These are phyloP conservation scores for Aureobasidium pullulans DNA, from an alignment of 2,329 filamentous ascomycete species.

Conservation along the genomic window DNA sequence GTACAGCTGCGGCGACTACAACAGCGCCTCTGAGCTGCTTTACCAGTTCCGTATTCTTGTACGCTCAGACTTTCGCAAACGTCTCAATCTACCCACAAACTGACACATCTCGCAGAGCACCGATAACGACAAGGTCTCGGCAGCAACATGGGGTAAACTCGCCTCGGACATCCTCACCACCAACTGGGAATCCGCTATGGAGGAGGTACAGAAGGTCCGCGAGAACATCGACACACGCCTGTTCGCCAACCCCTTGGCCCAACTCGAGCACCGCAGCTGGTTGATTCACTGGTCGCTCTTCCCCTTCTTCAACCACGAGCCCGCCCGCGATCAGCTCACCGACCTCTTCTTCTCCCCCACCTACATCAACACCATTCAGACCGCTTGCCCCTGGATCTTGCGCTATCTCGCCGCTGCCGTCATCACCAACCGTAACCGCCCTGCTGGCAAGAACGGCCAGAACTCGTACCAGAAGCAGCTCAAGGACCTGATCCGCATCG, in stretches of 20 bases:
- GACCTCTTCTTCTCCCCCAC: slow-evolving; percentile 95
- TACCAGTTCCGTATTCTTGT: slow-evolving; percentile 93
- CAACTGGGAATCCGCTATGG: slow-evolving; percentile 90
- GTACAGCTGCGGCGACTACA: slow-evolving; percentile 95
- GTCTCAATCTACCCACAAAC: neutral
- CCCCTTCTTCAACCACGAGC: slow-evolving; percentile 97
- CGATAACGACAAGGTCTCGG: slow-evolving; percentile 94
- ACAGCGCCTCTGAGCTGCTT: slow-evolving; percentile 79
- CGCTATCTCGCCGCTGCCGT: slow-evolving; percentile 90
- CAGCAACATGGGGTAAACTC: slow-evolving; percentile 95
- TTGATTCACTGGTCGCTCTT: slow-evolving; percentile 97
- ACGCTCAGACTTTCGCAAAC: slow-evolving; percentile 11
- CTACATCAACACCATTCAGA: slow-evolving; percentile 99
- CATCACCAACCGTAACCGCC: slow-evolving; percentile 67
- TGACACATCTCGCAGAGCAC: slow-evolving; percentile 52
- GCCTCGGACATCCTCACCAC: slow-evolving; percentile 91
- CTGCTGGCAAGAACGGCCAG: slow-evolving; percentile 83
- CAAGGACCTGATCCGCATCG: slow-evolving; percentile 92
- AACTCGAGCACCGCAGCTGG: slow-evolving; percentile 95
- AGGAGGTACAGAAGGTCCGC: slow-evolving; percentile 84
- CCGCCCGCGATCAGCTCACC: slow-evolving; percentile 80
- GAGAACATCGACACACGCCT: slow-evolving; percentile 89
- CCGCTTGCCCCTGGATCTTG: slow-evolving; percentile 90
- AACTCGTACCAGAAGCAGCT: slow-evolving; percentile 98
- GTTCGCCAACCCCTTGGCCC: slow-evolving; percentile 91